phyloP scores from a whole-genome alignment of 164 flowering plant genomes.

The Pachysandra terminalis region DNA sequence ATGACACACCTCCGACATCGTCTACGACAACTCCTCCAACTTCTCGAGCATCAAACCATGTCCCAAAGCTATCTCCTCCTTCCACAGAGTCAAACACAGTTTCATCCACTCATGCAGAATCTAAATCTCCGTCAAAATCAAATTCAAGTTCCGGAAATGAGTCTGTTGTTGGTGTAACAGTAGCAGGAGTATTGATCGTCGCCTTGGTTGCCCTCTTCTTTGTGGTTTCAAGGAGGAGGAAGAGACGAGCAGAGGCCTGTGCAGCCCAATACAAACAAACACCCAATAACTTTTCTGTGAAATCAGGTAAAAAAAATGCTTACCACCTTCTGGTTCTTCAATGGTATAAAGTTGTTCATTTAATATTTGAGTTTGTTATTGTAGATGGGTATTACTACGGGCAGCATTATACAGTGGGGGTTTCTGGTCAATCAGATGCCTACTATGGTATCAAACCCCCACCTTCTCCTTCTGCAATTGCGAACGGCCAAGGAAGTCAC shows the following conservation, averaged over 20 bases:
- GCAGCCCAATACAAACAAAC: conserved; percentile 21
- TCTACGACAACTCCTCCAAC: conserved; percentile 4
- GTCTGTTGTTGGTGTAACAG: conserved; percentile 24
- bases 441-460: conserved; percentile 19
- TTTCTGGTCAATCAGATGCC: conserved; percentile 18
- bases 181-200: conserved; percentile 34
- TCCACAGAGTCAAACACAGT: not conserved
- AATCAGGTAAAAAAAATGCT: conserved; percentile 32
- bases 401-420: conserved; percentile 10
- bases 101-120: conserved; percentile 3
- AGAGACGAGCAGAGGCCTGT: conserved; percentile 18
- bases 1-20: conserved; percentile 8
- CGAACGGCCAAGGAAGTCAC: conserved; percentile 28
- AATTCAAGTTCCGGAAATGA: conserved; percentile 5
- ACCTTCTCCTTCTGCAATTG: conserved; percentile 10
- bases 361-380: conserved; percentile 10
- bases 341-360: not conserved
- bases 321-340: not conserved
- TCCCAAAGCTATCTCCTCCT: conserved; percentile 13
- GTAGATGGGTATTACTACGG: conserved; percentile 32
- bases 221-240: conserved; percentile 25
- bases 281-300: conserved; percentile 19
- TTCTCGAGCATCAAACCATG: conserved; percentile 1
- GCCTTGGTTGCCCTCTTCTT: conserved; percentile 30
- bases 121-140: conserved; percentile 10